Conservation (phyloP, 1,139 yeast species). For the Wickerhamiella infanticola region DNA sequence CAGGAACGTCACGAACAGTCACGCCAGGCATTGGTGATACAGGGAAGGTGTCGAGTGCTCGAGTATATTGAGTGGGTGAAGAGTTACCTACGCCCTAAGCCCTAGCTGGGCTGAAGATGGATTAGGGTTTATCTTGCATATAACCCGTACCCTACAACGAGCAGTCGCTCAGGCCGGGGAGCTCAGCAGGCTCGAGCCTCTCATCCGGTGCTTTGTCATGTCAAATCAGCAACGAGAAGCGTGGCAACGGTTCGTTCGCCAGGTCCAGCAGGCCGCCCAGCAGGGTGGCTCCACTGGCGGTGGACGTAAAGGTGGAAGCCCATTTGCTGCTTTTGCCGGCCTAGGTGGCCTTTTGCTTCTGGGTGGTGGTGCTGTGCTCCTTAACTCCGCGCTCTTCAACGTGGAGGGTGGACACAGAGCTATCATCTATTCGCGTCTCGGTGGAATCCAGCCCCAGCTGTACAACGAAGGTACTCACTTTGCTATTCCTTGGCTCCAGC, state of each 20-base stretch:
- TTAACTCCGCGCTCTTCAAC: slow-evolving; percentile 70
- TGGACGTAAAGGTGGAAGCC: slow-evolving; percentile 31
- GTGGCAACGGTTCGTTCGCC: slow-evolving; percentile 13
- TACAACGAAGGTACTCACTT: slow-evolving; percentile 93
- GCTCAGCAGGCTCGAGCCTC: neutral
- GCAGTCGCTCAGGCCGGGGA: too few species aligned
- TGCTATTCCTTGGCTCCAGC: slow-evolving; percentile 87
- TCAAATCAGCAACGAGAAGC: slow-evolving; percentile 7
- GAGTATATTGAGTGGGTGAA: slow-evolving; percentile 1
- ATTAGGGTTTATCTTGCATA: neutral
- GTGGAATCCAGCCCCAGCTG: slow-evolving; percentile 75
- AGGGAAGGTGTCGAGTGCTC: neutral
- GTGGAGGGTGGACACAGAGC: slow-evolving; percentile 99
- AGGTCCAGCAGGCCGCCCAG: slow-evolving; percentile 39
- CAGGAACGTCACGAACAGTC: slow-evolving; percentile 99
- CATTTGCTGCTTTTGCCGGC: slow-evolving; percentile 37
- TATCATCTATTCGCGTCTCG: slow-evolving; percentile 72
- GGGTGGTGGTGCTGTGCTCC: slow-evolving; percentile 54
- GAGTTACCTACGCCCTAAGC: neutral
- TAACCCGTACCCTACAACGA: too few species aligned
- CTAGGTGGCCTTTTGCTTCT: slow-evolving; percentile 58
- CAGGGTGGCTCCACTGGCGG: slow-evolving; percentile 28
- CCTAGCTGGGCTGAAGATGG: neutral
- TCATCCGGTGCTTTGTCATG: neutral
- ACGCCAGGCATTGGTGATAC: slow-evolving; percentile 76